Evolutionary conservation across 2,329 filamentous ascomycete species (phyloP), one percentile per base, ranked within the genome.

Genomic region (Teratosphaeria viscida): DNA sequence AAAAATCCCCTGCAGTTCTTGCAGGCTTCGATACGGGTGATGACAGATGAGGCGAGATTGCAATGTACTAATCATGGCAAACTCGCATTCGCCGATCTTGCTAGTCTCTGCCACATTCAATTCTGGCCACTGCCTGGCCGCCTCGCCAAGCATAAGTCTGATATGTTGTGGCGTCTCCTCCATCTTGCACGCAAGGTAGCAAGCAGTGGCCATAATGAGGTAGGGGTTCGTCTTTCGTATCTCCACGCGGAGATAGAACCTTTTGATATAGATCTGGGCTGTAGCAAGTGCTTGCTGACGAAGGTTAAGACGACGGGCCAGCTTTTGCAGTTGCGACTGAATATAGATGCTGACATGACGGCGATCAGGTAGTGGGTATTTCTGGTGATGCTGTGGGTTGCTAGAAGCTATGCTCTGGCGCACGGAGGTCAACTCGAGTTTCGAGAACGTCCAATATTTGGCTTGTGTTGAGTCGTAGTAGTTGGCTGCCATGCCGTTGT

Each of bases 151-250:
- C 60, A 99, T 87, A 64, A 95, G 83, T 34, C 94, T 85, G 68
- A 99, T 97, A 73, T 99, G 94, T 73, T 97, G 92, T 2, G 94
- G 94, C 56, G 87, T 92, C 74, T 99, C 94, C 74, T 99, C 94
- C 85, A 95, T 96, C 76, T 99, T 99, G 78, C 91, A 96, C 23
- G 94, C 92, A 39, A 99, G 80, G 73, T 99, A 99, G 62, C 97
- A 82, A 5, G 92, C 89, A 1, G 94, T 97, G n/a, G 91, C 87
- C 64, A 96, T 82, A 60, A 97, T 85, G 39, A 97, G 85, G 71
- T 95, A 96, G 3, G 92, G 91, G 68, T 97, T 99, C 55, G 92
- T 96, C 63, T 87, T 85, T 60, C 92, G 87, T 64, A 97, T 91
- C 70, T 96, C 91, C 67, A 96, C 88, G 67, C 88, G 90, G 54